Conservation (phyloP, 371 early-diverging fungal species). For the Batkoa obscura region DNA sequence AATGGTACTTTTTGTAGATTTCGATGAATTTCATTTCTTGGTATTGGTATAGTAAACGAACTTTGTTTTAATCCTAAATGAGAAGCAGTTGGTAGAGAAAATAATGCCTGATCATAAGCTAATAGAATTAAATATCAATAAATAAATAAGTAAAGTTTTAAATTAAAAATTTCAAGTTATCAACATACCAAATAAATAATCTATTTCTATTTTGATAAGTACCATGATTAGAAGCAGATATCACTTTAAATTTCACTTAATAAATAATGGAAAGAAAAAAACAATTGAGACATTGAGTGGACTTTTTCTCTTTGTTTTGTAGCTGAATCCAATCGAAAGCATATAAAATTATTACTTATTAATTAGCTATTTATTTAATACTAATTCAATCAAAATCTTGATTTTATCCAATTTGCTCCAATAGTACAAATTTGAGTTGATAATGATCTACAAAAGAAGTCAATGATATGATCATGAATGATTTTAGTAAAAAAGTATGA, state of each 20-base stretch:
- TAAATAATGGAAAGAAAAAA: constrained; percentile 11
- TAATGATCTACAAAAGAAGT: constrained; percentile 13
- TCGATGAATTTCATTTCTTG: not conserved
- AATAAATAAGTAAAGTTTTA: not conserved
- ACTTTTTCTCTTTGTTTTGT: too few species aligned
- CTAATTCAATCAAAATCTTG: not conserved
- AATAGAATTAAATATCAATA: not conserved
- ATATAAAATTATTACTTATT: not conserved
- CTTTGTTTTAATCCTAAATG: not conserved
- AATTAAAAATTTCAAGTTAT: not conserved
- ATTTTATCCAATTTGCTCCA: constrained; percentile 12
- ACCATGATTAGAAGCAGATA: constrained; percentile 11
- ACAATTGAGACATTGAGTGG: constrained; percentile 1
- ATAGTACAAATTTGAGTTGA: constrained; percentile 9
- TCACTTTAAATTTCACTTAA: constrained; percentile 9
- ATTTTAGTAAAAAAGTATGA: constrained; percentile 1
- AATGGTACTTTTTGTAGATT: not conserved
- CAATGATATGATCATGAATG: constrained; percentile 11
- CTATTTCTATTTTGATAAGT: constrained; percentile 10
- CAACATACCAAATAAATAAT: constrained; percentile 13
- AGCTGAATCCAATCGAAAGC: too few species aligned
- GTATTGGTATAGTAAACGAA: not conserved
- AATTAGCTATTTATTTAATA: not conserved
- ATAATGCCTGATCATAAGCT: constrained; percentile 1
- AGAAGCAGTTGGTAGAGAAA: constrained; percentile 6